These are phyloP conservation scores for Tolypocladium capitatum DNA, from an alignment of 2,329 filamentous ascomycete genomes.

Conservation along the genomic window DNA sequence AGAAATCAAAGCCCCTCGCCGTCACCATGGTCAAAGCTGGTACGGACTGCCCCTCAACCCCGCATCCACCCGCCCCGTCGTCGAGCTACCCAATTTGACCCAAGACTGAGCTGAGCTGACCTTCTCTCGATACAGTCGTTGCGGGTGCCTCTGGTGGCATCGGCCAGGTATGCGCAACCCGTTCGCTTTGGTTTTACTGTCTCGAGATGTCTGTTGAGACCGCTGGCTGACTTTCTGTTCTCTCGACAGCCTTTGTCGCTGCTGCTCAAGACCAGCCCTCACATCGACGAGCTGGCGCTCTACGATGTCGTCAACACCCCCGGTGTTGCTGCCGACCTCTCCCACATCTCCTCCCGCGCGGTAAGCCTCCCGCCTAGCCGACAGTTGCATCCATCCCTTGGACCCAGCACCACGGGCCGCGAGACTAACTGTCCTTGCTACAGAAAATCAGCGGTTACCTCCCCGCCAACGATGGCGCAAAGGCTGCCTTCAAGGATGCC, in stretches of 20 bases:
- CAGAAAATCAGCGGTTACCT: conserved; percentile 82
- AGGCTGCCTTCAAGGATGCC: conserved; percentile 78
- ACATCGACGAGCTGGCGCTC: conserved; percentile 83
- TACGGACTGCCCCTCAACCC: conserved; percentile 22
- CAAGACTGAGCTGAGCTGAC: conserved; percentile 5
- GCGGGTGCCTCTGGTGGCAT: conserved; percentile 97
- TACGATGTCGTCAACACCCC: conserved; percentile 99
- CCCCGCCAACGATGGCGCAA: conserved; percentile 72
- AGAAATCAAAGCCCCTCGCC: not conserved
- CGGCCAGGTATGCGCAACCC: conserved; percentile 60
- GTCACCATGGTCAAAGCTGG: conserved; percentile 48
- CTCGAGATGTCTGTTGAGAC: not conserved
- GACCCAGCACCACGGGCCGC: not conserved
- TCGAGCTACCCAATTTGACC: not conserved
- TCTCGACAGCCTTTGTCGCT: conserved; percentile 73
- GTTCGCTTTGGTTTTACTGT: not conserved
- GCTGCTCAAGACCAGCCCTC: conserved; percentile 79
- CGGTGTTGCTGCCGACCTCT: conserved; percentile 90
- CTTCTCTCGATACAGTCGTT: conserved; percentile 43
- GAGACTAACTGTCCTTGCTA: conserved; percentile 3
- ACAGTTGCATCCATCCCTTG: not conserved
- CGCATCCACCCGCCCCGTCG: conserved; percentile 7
- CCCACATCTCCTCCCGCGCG: conserved; percentile 87
- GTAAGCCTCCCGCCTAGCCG: conserved; percentile 27
- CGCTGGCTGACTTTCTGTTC: conserved; percentile 8